Base-by-base conservation (phyloP, 352 stramenopile species). In the Pythium sp. region DNA sequence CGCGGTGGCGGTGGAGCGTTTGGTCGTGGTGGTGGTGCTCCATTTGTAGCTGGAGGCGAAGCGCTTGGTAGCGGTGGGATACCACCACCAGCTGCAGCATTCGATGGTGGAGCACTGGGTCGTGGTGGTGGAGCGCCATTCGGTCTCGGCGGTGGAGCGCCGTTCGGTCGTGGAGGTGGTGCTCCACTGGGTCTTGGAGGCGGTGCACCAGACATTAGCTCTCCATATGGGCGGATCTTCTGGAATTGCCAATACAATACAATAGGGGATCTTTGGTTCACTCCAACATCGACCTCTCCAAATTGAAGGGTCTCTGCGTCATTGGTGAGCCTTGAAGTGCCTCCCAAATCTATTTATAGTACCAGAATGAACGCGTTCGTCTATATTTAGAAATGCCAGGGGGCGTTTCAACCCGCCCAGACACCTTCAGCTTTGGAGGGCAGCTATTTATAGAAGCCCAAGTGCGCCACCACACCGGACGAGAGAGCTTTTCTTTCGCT, bases 1-100 rank as follows among this genome's bases (percentile, higher is more conserved):
- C 74, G 67, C 36, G 68, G 72, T 24, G 75, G 77, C 28, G 73
- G 70, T 24, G 67, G 63, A 2, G 36, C 58, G 8, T 26, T 58
- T 6, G 38, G 36, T 11, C 55, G 66, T 5, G 75, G 58, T 53
- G 70, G 67, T 55, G 68, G 56, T 28, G 49, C 46, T 49, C 49
- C 51, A 34, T n/a, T 64, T 36, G 47, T 15, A 32, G 57, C 43
- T 55, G 20, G 55, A 18, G 41, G 68, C 0, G 55, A 46, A 18
- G 64, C 47, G 47, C 49, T 58, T 56, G 64, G 57, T 28, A 46
- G 64, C 14, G 70, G 58, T 9, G 67, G 64, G 26, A 62, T 34
- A 4, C n/a, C 14, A 5, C 57, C 34, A 5, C 34, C n/a, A 5
- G 3, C 20, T 34, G 57, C 32, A 32, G 34, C 12, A 53, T 18